Evolutionary conservation across 1,284 basidiomycete species (phyloP).

Genomic region (Sporisorium graminicola): DNA sequence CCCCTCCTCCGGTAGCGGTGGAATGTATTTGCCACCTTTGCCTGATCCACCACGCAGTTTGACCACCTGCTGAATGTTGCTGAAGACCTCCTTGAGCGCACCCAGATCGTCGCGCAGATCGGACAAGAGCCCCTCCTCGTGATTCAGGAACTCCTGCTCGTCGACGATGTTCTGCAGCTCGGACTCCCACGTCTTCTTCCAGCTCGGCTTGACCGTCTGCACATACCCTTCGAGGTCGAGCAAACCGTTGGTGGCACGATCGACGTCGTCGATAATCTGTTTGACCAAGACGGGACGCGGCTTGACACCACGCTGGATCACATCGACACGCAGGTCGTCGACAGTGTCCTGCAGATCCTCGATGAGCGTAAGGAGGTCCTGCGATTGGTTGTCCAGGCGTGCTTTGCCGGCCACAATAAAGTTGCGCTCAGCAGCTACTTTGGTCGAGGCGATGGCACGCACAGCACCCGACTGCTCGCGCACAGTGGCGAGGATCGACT

Average conservation of each 20-base stretch:
- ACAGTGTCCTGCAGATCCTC: conserved; percentile 94
- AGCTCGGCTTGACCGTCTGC: conserved; percentile 90
- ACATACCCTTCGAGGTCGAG: conserved; percentile 86
- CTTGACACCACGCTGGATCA: conserved; percentile 86
- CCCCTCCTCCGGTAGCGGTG: conserved; percentile 65
- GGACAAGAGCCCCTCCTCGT: conserved; percentile 65
- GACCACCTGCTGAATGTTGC: conserved; percentile 68
- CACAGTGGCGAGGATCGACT: conserved; percentile 82
- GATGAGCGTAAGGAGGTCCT: conserved; percentile 89
- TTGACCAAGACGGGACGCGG: conserved; percentile 83
- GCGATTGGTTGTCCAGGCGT: conserved; percentile 87
- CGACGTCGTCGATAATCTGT: conserved; percentile 81
- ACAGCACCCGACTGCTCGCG: conserved; percentile 87
- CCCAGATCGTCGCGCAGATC: conserved; percentile 65
- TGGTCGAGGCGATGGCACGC: conserved; percentile 77
- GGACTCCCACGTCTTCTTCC: conserved; percentile 98
- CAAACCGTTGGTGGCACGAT: conserved; percentile 79
- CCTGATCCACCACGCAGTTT: conserved; percentile 57
- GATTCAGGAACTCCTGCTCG: conserved; percentile 89
- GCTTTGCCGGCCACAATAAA: conserved; percentile 92
- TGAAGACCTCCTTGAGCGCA: conserved; percentile 66
- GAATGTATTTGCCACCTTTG: conserved; percentile 58
- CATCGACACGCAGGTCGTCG: conserved; percentile 90
- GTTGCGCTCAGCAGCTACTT: conserved; percentile 85
- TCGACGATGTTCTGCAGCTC: conserved; percentile 96